Conservation (phyloP, 768 basidiomycete species). For the Udeniomyces megalosporus region DNA sequence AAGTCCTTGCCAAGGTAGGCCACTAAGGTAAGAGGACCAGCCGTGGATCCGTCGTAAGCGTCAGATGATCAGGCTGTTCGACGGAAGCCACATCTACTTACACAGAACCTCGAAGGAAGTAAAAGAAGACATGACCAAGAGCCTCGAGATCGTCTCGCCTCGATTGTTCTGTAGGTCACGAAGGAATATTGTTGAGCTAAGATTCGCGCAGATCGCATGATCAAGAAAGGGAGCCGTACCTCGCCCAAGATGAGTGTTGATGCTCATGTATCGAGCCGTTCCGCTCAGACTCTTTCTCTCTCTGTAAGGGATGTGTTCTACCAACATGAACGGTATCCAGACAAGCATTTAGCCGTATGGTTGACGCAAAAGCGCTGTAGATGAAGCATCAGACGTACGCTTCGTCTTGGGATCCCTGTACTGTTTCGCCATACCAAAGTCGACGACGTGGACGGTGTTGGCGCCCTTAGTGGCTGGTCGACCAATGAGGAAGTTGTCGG, state of each 20-base stretch:
- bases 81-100: background rate
- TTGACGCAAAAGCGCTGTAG: background rate
- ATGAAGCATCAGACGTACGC: conserved; percentile 27
- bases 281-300: conserved; percentile 94
- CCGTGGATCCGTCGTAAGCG: background rate
- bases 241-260: conserved; percentile 95
- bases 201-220: background rate
- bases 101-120: conserved; percentile 66
- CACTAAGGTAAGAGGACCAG: conserved; percentile 25
- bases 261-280: conserved; percentile 98
- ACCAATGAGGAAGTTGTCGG: conserved; percentile 96
- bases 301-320: conserved; percentile 87
- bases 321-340: background rate
- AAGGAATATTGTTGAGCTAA: background rate
- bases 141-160: conserved; percentile 95
- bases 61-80: background rate
- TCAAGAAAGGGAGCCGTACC: conserved; percentile 36
- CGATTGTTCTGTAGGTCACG: conserved; percentile 39
- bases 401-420: conserved; percentile 86
- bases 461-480: conserved; percentile 78
- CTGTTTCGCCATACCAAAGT: conserved; percentile 99
- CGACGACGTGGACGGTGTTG: conserved; percentile 64
- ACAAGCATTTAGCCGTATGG: background rate
- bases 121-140: conserved; percentile 99
- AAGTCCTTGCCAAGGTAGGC: conserved; percentile 94